Evolutionary conservation across 176 grass and related monocot species (phyloP).

Genomic region (Eremochloa ophiuroides): DNA sequence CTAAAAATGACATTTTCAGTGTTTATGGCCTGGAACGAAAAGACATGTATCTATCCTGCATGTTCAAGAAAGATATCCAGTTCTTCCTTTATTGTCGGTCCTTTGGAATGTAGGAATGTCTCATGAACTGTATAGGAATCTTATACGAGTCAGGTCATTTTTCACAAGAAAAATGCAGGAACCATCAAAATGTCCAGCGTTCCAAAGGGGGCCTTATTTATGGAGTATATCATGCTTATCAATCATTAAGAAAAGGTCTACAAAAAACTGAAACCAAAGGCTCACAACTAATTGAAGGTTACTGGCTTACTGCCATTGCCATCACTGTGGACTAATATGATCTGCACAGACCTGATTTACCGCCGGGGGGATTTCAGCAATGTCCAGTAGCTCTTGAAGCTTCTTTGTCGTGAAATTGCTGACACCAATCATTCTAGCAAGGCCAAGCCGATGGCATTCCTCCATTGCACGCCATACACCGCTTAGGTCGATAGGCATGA

Average conservation of each 20-base stretch:
- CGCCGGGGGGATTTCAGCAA: constrained; percentile 36
- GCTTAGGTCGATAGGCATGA: constrained; percentile 34
- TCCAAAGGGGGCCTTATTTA: neutral
- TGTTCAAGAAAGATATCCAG: neutral
- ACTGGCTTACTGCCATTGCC: neutral
- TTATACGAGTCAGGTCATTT: neutral
- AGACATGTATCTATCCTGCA: too few relatives aligned
- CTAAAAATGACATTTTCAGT: too few relatives aligned
- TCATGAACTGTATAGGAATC: neutral
- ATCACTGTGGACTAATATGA: neutral
- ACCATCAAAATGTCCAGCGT: too few relatives aligned
- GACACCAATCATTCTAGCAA: constrained; percentile 57
- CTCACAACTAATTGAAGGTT: neutral
- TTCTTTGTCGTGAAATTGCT: constrained; percentile 67
- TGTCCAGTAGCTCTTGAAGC: constrained; percentile 31
- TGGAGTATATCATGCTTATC: neutral
- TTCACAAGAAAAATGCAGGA: neutral
- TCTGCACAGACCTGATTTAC: constrained; percentile 55
- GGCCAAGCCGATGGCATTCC: constrained; percentile 50
- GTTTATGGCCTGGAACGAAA: too few relatives aligned
- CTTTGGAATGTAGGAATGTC: too few relatives aligned
- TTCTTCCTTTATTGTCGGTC: neutral
- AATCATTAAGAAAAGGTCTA: neutral
- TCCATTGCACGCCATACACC: constrained; percentile 61
- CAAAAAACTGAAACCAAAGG: neutral